A percentile compares a stretch with the other conserved stretches of the same genome.
These are phyloP conservation scores for Camillea tinctor DNA, from an alignment of 2,329 filamentous ascomycete genomes.

Conservation along the genomic window DNA sequence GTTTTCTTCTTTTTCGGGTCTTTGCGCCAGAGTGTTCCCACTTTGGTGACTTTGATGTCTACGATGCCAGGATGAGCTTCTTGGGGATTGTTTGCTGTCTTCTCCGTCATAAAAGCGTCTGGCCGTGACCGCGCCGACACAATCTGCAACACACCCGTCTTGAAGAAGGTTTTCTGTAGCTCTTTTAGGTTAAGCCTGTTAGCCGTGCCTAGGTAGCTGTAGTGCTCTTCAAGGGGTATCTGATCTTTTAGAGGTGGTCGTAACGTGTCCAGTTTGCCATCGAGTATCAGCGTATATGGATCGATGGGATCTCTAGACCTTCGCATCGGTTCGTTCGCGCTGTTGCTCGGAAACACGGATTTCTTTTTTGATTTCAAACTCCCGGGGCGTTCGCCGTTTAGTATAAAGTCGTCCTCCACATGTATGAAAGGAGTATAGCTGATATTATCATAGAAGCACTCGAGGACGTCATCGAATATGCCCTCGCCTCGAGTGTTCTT, in stretches of 20 bases:
- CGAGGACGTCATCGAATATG: conserved; percentile 88
- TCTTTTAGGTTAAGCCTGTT: conserved; percentile 75
- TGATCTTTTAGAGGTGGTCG: conserved; percentile 88
- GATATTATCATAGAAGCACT: conserved; percentile 98
- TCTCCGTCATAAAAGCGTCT: conserved; percentile 90
- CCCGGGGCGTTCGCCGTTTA: conserved; percentile 71
- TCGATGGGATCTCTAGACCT: conserved; percentile 84
- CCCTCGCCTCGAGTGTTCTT: conserved; percentile 92
- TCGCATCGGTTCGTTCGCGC: conserved; percentile 61
- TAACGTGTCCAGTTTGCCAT: conserved; percentile 79
- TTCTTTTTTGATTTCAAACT: conserved; percentile 71
- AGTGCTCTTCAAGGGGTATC: conserved; percentile 88
- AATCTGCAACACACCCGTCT: conserved; percentile 89
- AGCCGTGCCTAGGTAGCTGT: conserved; percentile 79
- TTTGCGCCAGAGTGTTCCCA: conserved; percentile 92
- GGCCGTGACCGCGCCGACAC: conserved; percentile 90
- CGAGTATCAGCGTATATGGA: conserved; percentile 90
- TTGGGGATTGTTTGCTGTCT: conserved; percentile 78
- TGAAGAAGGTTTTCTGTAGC: conserved; percentile 85
- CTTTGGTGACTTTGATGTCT: conserved; percentile 96
- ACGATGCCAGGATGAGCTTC: conserved; percentile 91
- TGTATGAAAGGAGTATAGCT: conserved; percentile 98
- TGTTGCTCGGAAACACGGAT: conserved; percentile 61
- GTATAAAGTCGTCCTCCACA: conserved; percentile 86
- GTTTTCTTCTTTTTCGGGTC: conserved; percentile 91